Conservation (phyloP, 164 flowering plant species). For the Stephania cephalantha region DNA sequence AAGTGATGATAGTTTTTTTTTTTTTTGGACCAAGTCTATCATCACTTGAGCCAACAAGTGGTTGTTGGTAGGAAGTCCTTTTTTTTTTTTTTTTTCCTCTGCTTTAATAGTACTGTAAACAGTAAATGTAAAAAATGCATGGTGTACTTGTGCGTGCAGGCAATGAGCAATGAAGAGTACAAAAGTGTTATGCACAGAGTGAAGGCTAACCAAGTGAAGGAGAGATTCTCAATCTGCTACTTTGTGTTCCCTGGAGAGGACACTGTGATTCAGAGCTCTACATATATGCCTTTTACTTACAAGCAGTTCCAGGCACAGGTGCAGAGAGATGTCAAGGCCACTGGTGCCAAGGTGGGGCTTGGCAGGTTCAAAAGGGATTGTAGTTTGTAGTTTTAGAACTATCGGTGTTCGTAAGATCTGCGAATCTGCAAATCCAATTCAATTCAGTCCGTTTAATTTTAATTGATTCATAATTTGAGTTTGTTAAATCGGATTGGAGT, state of each 20-base stretch:
- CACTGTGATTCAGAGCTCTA: constrained; percentile 39
- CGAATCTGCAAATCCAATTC: no score
- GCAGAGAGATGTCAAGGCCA: constrained; percentile 40
- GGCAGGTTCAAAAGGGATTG: constrained; percentile 22
- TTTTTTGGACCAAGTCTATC: no score
- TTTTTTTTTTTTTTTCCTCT: no score
- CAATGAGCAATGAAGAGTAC: constrained; percentile 58
- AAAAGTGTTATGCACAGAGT: constrained; percentile 63
- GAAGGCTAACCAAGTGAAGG: constrained; percentile 27
- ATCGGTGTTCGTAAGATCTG: no score
- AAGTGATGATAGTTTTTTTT: no score
- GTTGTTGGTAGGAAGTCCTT: no score
- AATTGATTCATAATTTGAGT: no score
- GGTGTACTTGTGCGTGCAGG: constrained; percentile 24
- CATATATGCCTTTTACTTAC: constrained; percentile 62
- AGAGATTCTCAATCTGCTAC: constrained; percentile 59
- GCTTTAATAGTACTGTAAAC: neutral
- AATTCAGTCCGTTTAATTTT: neutral
- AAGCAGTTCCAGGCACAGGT: constrained; percentile 47
- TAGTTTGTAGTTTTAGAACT: no score
- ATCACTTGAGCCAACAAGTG: no score
- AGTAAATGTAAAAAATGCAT: neutral
- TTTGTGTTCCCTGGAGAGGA: constrained; percentile 56
- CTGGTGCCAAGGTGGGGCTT: constrained; percentile 50
- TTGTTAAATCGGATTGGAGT: no score